These are phyloP conservation scores for Lasiosphaeris hirsuta DNA, from an alignment of 495 filamentous ascomycete genomes.

Conservation along the genomic window DNA sequence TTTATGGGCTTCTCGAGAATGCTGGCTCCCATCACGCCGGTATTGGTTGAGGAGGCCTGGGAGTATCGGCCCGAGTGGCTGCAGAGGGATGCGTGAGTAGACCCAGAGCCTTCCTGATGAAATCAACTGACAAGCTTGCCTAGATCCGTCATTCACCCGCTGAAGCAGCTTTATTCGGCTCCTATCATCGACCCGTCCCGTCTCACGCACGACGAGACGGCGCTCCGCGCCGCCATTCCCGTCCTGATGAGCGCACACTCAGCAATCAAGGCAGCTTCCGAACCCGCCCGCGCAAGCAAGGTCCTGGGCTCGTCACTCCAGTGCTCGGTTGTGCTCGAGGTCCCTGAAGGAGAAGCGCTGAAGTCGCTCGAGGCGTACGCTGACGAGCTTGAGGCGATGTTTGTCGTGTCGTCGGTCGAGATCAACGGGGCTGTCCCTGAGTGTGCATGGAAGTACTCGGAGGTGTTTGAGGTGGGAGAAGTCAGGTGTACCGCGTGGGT, in stretches of 20 bases:
- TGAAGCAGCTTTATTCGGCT: constrained; percentile 41
- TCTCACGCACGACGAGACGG: constrained; percentile 25
- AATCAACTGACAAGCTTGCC: constrained; percentile 10
- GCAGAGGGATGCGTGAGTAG: constrained; percentile 41
- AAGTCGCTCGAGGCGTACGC: constrained; percentile 50
- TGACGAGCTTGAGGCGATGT: constrained; percentile 66
- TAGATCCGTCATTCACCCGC: constrained; percentile 30
- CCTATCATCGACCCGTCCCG: constrained; percentile 34
- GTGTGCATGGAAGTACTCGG: constrained; percentile 53
- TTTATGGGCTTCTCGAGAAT: constrained; percentile 68
- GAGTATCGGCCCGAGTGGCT: constrained; percentile 64
- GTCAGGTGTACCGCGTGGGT: constrained; percentile 55
- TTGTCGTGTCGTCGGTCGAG: constrained; percentile 70
- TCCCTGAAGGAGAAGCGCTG: constrained; percentile 26
- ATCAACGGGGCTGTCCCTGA: constrained; percentile 38
- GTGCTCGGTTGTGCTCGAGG: constrained; percentile 57
- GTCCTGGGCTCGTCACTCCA: constrained; percentile 71
- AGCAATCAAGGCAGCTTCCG: constrained; percentile 68
- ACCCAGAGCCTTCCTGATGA: neutral
- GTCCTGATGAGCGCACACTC: constrained; percentile 52
- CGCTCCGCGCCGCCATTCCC: constrained; percentile 51
- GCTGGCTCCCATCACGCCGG: constrained; percentile 75
- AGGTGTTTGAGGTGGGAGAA: constrained; percentile 52
- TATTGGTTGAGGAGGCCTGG: constrained; percentile 88
- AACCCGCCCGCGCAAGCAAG: constrained; percentile 61